Evolutionary conservation across 2,329 filamentous ascomycete species (phyloP), one percentile per base, ranked within the genome.

Genomic region (Lachnellula willkommii): DNA sequence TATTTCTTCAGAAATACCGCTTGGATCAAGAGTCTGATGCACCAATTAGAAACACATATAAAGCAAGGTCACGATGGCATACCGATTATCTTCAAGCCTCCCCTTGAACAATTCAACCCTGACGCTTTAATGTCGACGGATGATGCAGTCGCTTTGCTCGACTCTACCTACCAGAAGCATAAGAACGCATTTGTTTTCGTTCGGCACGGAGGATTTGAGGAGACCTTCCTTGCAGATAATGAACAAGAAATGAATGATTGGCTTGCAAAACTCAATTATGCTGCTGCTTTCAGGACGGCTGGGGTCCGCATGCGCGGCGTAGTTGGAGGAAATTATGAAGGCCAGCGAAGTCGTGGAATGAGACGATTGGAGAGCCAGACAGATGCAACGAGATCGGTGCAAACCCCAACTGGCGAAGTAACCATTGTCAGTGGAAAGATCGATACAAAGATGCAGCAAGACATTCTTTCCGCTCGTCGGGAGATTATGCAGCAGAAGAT

Each of bases 161-260:
- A 99, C 71, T 80, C 82, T 2, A 88, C 81, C 8, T 99, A 99
- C 71, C 95, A 87, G 72, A 94, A 90, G 71, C 94, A 99, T 73
- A 99, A 97, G 73, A 85, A 97, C 71, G 90, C 94, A 0, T 96
- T 99, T 67, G 80, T 92, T 14, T 93, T 96, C 65, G 89, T 96
- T 57, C 84, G 90, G 32, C 89, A 94, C 61, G 88, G 89, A 50
- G 89, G 90, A 1, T 77, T 92, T 40, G 93, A 99, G 67, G 94
- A 99, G 69, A 86, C 93, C 0, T 87, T 99, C 39, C 76, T 97
- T 17, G 93, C 94, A 5, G 92, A 96, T 65, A 90, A 84, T 52
- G 94, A 99, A 66, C 78, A 83, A 1, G 94, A 99, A 66, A 85
- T 95, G 80, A 95, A 96, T 66, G 94, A 99, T 69, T 99, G 94